Conservation (phyloP, 2,329 filamentous ascomycete species). For the Xylariaceae sp. region DNA sequence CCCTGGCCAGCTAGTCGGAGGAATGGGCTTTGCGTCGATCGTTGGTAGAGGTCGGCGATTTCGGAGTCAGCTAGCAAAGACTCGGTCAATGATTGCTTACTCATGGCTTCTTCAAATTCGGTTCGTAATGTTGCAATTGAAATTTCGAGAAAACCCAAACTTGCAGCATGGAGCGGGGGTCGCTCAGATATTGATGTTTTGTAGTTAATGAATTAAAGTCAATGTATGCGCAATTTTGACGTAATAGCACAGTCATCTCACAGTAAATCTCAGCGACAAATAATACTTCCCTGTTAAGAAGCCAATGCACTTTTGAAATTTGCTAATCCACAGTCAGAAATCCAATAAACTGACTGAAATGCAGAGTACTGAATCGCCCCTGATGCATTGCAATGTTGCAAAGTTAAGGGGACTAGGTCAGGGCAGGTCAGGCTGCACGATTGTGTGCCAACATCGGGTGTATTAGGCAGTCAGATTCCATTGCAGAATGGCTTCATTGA, state of each 20-base stretch:
- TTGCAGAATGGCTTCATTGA: conserved; percentile 5
- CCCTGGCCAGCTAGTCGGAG: conserved; percentile 39
- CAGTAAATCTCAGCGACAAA: too few species aligned
- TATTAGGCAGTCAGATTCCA: too few species aligned
- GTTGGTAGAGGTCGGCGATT: conserved; percentile 32
- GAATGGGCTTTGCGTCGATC: conserved; percentile 38
- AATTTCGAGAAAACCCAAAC: too few species aligned
- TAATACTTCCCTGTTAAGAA: too few species aligned
- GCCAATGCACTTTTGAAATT: background rate
- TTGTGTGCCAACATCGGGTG: background rate
- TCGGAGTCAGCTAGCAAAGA: conserved; percentile 32
- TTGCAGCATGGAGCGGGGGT: too few species aligned
- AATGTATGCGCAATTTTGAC: conserved; percentile 8
- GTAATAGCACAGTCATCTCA: conserved; percentile 16
- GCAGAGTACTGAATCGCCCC: background rate
- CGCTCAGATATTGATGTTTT: too few species aligned
- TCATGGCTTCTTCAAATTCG: conserved; percentile 18
- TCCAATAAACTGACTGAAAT: background rate
- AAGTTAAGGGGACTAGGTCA: background rate
- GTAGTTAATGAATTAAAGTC: background rate
- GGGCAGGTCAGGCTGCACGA: background rate
- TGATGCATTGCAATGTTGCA: background rate
- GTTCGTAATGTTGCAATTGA: background rate
- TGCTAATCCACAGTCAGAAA: too few species aligned
- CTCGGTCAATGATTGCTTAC: conserved; percentile 28